A percentile compares a stretch with the other conserved stretches of the same genome.
phyloP scores from a whole-genome alignment of 805 yeast genomes.

The Saturnispora kantuleensis region DNA sequence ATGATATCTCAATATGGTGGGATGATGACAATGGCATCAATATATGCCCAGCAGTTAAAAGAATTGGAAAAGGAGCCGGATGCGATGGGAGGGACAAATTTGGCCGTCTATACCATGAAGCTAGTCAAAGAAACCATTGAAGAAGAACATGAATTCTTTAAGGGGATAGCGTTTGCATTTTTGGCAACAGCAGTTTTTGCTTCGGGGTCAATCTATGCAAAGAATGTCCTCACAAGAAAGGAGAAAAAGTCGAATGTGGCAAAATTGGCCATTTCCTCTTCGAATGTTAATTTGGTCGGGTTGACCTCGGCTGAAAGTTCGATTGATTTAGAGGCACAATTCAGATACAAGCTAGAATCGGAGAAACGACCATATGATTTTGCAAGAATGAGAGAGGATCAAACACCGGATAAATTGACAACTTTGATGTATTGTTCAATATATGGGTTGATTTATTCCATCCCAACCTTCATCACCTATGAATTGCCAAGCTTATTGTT shows the following conservation, averaged over 20 bases:
- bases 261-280: slow-evolving; percentile 6
- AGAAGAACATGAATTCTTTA: slow-evolving; percentile 8
- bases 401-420: slow-evolving; percentile 62
- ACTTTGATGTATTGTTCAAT: slow-evolving; percentile 71
- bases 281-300: slow-evolving; percentile 3
- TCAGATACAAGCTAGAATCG: background rate
- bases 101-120: slow-evolving; percentile 5
- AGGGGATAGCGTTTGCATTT: slow-evolving; percentile 61
- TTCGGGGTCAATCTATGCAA: slow-evolving; percentile 78
- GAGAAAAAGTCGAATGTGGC: slow-evolving; percentile 1
- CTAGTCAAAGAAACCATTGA: slow-evolving; percentile 1
- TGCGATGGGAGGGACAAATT: background rate
- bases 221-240: slow-evolving; percentile 36
- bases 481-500: slow-evolving; percentile 37
- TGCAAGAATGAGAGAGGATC: too few species aligned
- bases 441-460: slow-evolving; percentile 59
- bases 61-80: slow-evolving; percentile 1
- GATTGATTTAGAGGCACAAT: slow-evolving; percentile 10
- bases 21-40: background rate
- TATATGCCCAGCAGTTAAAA: slow-evolving; percentile 8
- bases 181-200: slow-evolving; percentile 69
- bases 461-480: slow-evolving; percentile 60
- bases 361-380: background rate
- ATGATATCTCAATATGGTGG: slow-evolving; percentile 26
- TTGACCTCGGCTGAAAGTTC: background rate